Evolutionary conservation across 2,329 filamentous ascomycete species (phyloP).

Genomic region (Cladosporium colombiae): DNA sequence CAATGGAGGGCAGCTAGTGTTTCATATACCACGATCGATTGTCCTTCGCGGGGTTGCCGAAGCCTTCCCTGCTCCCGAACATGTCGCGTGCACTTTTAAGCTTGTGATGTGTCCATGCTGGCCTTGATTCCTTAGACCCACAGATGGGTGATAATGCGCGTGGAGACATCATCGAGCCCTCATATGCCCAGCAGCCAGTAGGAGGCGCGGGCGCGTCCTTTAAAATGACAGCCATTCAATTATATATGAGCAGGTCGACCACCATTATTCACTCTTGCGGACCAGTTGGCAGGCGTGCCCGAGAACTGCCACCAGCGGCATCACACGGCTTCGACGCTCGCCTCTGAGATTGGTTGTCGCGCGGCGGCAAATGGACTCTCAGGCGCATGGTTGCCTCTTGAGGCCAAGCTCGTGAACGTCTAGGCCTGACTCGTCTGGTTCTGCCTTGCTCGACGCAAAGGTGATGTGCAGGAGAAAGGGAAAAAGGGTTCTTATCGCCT

Average conservation of each 20-base stretch:
- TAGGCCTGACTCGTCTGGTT: background rate
- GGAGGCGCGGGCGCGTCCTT: background rate
- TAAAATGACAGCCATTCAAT: background rate
- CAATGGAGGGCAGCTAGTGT: background rate
- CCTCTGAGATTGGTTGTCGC: background rate
- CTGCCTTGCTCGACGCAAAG: background rate
- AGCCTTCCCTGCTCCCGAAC: background rate
- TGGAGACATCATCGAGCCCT: background rate
- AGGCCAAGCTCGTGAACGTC: background rate
- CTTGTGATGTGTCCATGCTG: background rate
- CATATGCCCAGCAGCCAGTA: background rate
- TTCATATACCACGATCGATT: constrained; percentile 9
- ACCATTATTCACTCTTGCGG: background rate
- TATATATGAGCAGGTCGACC: background rate
- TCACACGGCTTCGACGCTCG: background rate
- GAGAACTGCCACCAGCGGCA: background rate
- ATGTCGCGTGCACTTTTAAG: constrained; percentile 1
- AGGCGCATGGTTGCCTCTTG: background rate
- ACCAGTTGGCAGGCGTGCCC: background rate
- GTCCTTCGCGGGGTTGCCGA: constrained; percentile 3
- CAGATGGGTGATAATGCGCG: background rate
- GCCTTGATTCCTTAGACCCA: background rate
- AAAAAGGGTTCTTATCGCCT: background rate
- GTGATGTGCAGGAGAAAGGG: constrained; percentile 7
- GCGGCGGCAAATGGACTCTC: background rate